Conservation (phyloP, 2,329 filamentous ascomycete species). For the Trichoderma asperellum region DNA sequence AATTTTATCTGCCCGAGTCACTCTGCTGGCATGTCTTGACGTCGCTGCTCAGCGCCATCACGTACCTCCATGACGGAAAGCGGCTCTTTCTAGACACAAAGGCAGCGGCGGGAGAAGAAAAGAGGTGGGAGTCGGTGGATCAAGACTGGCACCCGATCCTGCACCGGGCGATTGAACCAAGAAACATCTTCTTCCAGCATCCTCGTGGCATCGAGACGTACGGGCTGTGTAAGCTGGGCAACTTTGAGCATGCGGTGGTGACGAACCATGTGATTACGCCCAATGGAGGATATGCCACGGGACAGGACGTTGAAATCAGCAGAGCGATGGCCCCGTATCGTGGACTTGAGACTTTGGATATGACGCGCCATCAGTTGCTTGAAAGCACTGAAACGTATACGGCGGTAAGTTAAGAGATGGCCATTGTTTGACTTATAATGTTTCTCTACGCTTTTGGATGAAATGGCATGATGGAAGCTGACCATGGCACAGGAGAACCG, state of each 20-base stretch:
- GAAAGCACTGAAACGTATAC: background rate
- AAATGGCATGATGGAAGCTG: background rate
- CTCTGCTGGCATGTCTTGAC: slow-evolving; percentile 60
- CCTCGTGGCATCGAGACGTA: slow-evolving; percentile 54
- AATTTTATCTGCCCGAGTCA: slow-evolving; percentile 52
- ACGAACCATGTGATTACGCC: slow-evolving; percentile 41
- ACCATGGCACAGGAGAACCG: slow-evolving; percentile 34
- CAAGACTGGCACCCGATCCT: slow-evolving; percentile 56
- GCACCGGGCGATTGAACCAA: slow-evolving; percentile 52
- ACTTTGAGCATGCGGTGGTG: slow-evolving; percentile 48
- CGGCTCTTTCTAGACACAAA: slow-evolving; percentile 34
- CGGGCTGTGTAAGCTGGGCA: slow-evolving; percentile 58
- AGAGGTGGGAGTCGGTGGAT: slow-evolving; percentile 37
- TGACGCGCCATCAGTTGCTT: slow-evolving; percentile 23
- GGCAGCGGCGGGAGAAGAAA: background rate
- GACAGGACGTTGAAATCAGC: slow-evolving; percentile 7
- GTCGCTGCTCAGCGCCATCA: slow-evolving; percentile 52
- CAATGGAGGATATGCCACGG: background rate
- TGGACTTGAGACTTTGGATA: slow-evolving; percentile 30
- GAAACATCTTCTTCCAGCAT: slow-evolving; percentile 57
- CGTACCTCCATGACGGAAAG: slow-evolving; percentile 57
- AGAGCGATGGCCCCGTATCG: slow-evolving; percentile 30
- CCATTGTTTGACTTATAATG: background rate
- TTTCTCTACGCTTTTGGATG: slow-evolving; percentile 8
- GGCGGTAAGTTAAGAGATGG: background rate